Evolutionary conservation across 1,284 basidiomycete species (phyloP).

Genomic region (Mycosarcoma maydis): DNA sequence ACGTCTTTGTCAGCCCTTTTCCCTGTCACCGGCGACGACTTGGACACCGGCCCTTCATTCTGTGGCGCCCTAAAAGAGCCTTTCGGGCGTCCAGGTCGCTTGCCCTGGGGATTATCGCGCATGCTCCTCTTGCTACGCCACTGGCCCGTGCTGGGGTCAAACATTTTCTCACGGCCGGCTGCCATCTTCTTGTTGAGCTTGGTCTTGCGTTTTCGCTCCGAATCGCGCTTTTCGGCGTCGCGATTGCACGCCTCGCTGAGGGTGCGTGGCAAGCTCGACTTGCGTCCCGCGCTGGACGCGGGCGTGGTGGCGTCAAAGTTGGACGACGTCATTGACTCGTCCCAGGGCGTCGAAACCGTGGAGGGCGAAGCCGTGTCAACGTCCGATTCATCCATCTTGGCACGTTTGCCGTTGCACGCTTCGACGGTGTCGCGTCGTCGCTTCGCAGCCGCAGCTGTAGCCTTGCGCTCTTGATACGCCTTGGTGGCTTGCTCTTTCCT

Average conservation of each 20-base stretch:
- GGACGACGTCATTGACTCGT: slow-evolving; percentile 23
- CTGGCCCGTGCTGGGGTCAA: slow-evolving; percentile 43
- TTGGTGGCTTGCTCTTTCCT: slow-evolving; percentile 41
- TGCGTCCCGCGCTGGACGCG: slow-evolving; percentile 18
- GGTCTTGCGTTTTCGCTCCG: slow-evolving; percentile 30
- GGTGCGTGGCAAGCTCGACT: slow-evolving; percentile 42
- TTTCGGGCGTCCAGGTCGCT: slow-evolving; percentile 46
- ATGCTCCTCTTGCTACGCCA: slow-evolving; percentile 53
- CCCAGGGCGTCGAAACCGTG: slow-evolving; percentile 16
- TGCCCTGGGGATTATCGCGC: slow-evolving; percentile 49
- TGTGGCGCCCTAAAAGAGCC: slow-evolving; percentile 36
- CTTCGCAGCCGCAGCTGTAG: slow-evolving; percentile 27
- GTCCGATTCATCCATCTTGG: slow-evolving; percentile 20
- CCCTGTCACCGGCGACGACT: slow-evolving; percentile 10
- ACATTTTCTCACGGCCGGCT: slow-evolving; percentile 36
- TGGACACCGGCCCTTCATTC: slow-evolving; percentile 14
- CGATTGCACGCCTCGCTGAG: slow-evolving; percentile 47
- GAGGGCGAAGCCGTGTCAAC: slow-evolving; percentile 25
- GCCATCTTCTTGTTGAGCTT: slow-evolving; percentile 43
- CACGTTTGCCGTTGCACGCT: slow-evolving; percentile 16
- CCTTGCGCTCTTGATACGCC: slow-evolving; percentile 30
- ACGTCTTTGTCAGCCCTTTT: slow-evolving; percentile 6
- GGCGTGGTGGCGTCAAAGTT: slow-evolving; percentile 25
- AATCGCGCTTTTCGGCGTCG: slow-evolving; percentile 42
- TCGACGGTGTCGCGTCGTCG: slow-evolving; percentile 14